Evolutionary conservation across 2,329 filamentous ascomycete genomes (phyloP), one percentile per base, ranked within the genome.

Genomic region (Graphium sp.): DNA sequence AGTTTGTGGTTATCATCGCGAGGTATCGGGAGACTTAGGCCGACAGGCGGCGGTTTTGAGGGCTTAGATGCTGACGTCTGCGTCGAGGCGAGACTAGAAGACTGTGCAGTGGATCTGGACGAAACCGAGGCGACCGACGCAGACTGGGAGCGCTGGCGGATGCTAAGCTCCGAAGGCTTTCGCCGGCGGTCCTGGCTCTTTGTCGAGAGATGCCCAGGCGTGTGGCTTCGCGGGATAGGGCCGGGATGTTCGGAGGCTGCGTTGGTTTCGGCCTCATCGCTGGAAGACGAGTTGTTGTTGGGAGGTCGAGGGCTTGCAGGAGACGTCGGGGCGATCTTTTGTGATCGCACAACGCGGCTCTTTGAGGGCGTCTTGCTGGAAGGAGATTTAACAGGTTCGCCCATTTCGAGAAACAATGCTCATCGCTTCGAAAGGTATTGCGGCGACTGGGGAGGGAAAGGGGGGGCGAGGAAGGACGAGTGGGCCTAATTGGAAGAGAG

Each of bases 171-270:
- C 16, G 64, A 59, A 17, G 59, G 47, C 37, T 61, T 66, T 29
- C 57, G 55, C 33, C 58, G 56, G 34, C 53, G 53, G 31, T 59
- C 56, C 34, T 62, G 60, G 48, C 62, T 69, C 50, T 65, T 72
- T 37, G 62, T 60, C 9, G 70, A 52, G 22, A 74, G 56, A 40
- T 73, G 67, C 32, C 69, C 67, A 2, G 69, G 69, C 2, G 69
- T 74, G 44, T 74, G 69, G 42, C 61, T 72, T 38, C 69, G 60
- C 17, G 58, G 52, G 24, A 65, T 43, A 26, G 58, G 49, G 35
- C 47, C 30, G 45, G 48, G 33, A 7, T 37, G 38, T 21, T 48
- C 44, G 26, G 40, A 38, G n/a, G 41, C 48, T 27, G 52, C 48
- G 30, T 44, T 42, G 14, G 56, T 49, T 24, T 45, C 41, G 12